Percentiles rank a stretch among this genome's conserved stretches.
Conservation (phyloP, 2,329 filamentous ascomycete species). For the Pseudopithomyces maydicus region DNA sequence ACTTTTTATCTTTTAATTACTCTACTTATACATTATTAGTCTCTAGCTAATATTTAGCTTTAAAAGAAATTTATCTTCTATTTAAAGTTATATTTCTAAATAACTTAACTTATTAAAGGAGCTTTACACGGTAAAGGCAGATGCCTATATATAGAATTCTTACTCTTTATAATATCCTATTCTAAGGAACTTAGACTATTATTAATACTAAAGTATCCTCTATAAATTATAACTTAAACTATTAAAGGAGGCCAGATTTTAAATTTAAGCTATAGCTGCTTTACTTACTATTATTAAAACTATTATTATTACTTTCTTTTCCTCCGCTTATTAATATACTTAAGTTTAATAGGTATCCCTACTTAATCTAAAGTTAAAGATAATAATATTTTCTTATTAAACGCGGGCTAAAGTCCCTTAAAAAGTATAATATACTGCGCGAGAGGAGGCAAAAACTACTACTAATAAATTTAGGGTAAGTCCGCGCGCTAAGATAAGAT, state of each 20-base stretch:
- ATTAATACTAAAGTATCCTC: too few species aligned
- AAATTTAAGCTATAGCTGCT: conserved; percentile 51
- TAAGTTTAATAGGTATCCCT: too few species aligned
- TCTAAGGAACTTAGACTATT: conserved; percentile 40
- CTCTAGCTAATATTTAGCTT: conserved; percentile 13
- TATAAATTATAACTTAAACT: conserved; percentile 49
- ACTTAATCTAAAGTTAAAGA: too few species aligned
- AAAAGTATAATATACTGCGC: conserved; percentile 2
- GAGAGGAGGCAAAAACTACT: conserved; percentile 3
- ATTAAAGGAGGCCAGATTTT: conserved; percentile 43
- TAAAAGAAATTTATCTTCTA: conserved; percentile 50
- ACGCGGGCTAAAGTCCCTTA: not conserved
- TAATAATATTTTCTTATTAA: too few species aligned
- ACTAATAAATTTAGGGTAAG: conserved; percentile 13
- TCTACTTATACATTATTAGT: conserved; percentile 17
- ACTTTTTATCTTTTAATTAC: too few species aligned
- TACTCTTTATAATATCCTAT: conserved; percentile 48
- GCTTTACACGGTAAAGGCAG: conserved; percentile 40
- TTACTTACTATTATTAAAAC: too few species aligned
- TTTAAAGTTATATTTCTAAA: conserved; percentile 54
- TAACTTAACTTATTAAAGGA: conserved; percentile 52
- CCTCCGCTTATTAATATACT: too few species aligned
- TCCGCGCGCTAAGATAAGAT: not conserved
- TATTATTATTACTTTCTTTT: too few species aligned
- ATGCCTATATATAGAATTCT: conserved; percentile 41